Evolutionary conservation across 83 land plant genomes (phyloP).

Genomic region (Picea engelmannii): DNA sequence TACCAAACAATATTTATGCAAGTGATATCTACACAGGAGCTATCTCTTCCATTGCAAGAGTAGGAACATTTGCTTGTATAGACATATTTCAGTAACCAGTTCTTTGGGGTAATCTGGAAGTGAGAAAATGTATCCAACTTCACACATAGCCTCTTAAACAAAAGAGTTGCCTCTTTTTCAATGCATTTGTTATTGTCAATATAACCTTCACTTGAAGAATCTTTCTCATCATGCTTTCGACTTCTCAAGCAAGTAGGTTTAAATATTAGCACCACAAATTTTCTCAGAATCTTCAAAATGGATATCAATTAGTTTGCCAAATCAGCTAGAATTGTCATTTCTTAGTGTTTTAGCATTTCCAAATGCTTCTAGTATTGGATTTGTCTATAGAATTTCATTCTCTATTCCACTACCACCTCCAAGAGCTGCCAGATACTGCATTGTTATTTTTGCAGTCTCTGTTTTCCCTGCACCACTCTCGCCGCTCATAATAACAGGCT

Average conservation of each 20-base stretch:
- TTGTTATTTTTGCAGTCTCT: slow-evolving; percentile 98
- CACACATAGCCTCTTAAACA: slow-evolving; percentile 78
- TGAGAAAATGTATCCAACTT: slow-evolving; percentile 94
- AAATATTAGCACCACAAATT: slow-evolving; percentile 92
- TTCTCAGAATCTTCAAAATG: slow-evolving; percentile 85
- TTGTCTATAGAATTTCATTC: slow-evolving; percentile 91
- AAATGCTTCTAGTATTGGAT: slow-evolving; percentile 97
- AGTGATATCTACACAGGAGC: no score
- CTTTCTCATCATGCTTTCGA: slow-evolving; percentile 28
- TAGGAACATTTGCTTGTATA: slow-evolving; percentile 86
- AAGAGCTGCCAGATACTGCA: slow-evolving; percentile 98
- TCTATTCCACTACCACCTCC: slow-evolving; percentile 99
- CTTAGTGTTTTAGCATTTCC: slow-evolving; percentile 96
- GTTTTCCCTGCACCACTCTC: slow-evolving; percentile 99
- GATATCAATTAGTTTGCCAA: slow-evolving; percentile 97
- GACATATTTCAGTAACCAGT: slow-evolving; percentile 93
- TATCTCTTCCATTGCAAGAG: slow-evolving; percentile 99
- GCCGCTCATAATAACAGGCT: slow-evolving; percentile 97
- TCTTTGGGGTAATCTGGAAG: slow-evolving; percentile 94
- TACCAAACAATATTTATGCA: slow-evolving; percentile 10
- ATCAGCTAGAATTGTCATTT: slow-evolving; percentile 96
- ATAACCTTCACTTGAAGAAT: no score
- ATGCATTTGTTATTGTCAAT: no score
- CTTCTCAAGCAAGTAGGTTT: slow-evolving; percentile 97
- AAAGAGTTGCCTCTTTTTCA: slow-evolving; percentile 50